Evolutionary conservation across 805 yeast species (phyloP).

Genomic region (Metschnikowia baotianmanensis): DNA sequence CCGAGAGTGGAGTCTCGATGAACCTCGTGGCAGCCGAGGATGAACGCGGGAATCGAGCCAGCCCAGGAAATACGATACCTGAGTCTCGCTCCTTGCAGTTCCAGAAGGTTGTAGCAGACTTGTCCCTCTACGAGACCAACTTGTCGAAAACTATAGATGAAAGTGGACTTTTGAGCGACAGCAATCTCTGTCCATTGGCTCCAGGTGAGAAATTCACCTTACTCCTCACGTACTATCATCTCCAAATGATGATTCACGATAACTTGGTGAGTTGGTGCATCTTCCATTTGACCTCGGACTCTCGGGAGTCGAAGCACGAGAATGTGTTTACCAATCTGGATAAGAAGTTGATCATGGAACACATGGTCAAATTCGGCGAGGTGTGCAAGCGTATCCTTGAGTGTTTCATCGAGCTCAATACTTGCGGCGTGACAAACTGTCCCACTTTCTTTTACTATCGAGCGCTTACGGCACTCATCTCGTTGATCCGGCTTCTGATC

Average conservation of each 20-base stretch:
- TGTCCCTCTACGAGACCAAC: background rate
- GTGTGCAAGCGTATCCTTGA: slow-evolving; percentile 47
- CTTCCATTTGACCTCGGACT: slow-evolving; percentile 8
- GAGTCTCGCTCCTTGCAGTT: background rate
- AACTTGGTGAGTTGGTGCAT: slow-evolving; percentile 44
- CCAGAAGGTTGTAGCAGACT: slow-evolving; percentile 1
- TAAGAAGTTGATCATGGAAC: slow-evolving; percentile 26
- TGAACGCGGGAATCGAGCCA: slow-evolving; percentile 5
- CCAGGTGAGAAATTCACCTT: slow-evolving; percentile 3
- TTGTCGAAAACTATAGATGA: background rate
- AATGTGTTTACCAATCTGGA: background rate
- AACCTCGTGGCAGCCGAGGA: slow-evolving; percentile 12
- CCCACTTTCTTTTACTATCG: slow-evolving; percentile 55
- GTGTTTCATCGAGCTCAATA: slow-evolving; percentile 40
- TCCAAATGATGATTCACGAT: slow-evolving; percentile 51
- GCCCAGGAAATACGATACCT: background rate
- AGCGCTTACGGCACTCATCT: slow-evolving; percentile 51
- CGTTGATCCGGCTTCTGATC: slow-evolving; percentile 45
- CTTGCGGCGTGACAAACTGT: slow-evolving; percentile 35
- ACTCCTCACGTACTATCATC: slow-evolving; percentile 45
- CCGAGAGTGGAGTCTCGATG: slow-evolving; percentile 6
- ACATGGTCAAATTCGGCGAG: slow-evolving; percentile 41
- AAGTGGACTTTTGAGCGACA: slow-evolving; percentile 1
- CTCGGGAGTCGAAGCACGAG: background rate
- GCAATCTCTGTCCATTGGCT: background rate